Percentiles rank a stretch among this genome's conserved stretches.
Conservation (phyloP, 805 yeast species). For the Sugiyamaella lignohabitans region DNA sequence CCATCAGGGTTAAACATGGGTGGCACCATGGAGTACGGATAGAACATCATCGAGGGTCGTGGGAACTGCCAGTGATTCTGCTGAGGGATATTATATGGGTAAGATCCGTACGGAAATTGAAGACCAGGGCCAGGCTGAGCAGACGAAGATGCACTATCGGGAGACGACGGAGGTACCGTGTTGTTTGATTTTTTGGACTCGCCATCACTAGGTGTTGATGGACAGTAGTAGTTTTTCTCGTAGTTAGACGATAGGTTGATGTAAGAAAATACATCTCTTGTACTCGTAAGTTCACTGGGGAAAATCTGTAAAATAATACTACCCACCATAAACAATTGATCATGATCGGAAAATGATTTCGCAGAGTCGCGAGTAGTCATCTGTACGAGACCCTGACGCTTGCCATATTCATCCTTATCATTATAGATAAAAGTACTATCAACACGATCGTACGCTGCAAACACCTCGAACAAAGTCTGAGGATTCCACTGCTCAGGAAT, state of each 20-base stretch:
- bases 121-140: background rate
- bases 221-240: background rate
- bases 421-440: slow-evolving; percentile 14
- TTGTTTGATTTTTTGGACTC: background rate
- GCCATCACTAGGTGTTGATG: background rate
- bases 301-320: background rate
- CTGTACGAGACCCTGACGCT: slow-evolving; percentile 16
- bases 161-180: background rate
- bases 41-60: background rate
- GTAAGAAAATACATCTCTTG: background rate
- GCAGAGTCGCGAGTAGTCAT: slow-evolving; percentile 7
- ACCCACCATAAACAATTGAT: background rate
- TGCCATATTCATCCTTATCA: slow-evolving; percentile 11
- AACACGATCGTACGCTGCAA: slow-evolving; percentile 10
- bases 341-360: background rate
- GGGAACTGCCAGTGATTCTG: background rate
- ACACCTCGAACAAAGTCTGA: slow-evolving; percentile 9
- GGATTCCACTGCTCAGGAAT: slow-evolving; percentile 16
- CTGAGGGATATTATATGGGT: background rate
- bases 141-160: background rate
- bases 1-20: background rate
- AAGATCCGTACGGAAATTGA: background rate
- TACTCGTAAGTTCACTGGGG: slow-evolving; percentile 7
- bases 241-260: background rate
- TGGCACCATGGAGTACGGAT: background rate